Evolutionary conservation across 257 asterid genomes (phyloP).

Genomic region (Prunella vulgaris): DNA sequence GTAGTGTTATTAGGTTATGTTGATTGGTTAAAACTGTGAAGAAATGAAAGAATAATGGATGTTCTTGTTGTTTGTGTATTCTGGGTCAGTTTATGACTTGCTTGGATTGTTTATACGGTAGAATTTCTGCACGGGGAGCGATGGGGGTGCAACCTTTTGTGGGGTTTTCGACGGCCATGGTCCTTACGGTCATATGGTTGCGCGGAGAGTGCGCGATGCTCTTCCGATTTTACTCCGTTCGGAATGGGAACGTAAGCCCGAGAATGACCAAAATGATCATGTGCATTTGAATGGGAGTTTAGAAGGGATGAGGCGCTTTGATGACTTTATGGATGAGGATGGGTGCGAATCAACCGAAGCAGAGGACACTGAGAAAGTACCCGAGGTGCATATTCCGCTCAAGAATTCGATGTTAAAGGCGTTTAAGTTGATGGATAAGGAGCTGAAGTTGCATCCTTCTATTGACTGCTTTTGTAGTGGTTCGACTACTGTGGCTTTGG

Average conservation of each 20-base stretch:
- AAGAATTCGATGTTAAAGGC: slow-evolving; percentile 78
- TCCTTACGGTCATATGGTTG: slow-evolving; percentile 95
- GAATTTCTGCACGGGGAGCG: slow-evolving; percentile 65
- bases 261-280: slow-evolving; percentile 27
- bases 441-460: slow-evolving; percentile 73
- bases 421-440: slow-evolving; percentile 87
- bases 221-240: slow-evolving; percentile 66
- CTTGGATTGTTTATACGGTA: slow-evolving; percentile 56
- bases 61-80: slow-evolving; percentile 27
- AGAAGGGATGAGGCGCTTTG: slow-evolving; percentile 53
- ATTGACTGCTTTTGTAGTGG: slow-evolving; percentile 96
- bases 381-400: slow-evolving; percentile 65
- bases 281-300: slow-evolving; percentile 34
- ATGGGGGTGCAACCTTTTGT: slow-evolving; percentile 56
- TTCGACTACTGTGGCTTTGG: slow-evolving; percentile 75
- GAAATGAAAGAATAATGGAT: slow-evolving; percentile 31
- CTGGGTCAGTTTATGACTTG: slow-evolving; percentile 68
- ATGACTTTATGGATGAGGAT: slow-evolving; percentile 72
- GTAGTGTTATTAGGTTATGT: slow-evolving; percentile 10
- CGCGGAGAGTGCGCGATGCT: slow-evolving; percentile 83
- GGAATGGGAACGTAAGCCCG: slow-evolving; percentile 57
- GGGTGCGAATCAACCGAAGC: slow-evolving; percentile 58
- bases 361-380: slow-evolving; percentile 65
- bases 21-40: slow-evolving; percentile 8
- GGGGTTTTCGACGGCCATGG: slow-evolving; percentile 99